Evolutionary conservation across 371 early-diverging fungal species (phyloP), one percentile per base, ranked within the genome.

Genomic region (Mucor mucedo): DNA sequence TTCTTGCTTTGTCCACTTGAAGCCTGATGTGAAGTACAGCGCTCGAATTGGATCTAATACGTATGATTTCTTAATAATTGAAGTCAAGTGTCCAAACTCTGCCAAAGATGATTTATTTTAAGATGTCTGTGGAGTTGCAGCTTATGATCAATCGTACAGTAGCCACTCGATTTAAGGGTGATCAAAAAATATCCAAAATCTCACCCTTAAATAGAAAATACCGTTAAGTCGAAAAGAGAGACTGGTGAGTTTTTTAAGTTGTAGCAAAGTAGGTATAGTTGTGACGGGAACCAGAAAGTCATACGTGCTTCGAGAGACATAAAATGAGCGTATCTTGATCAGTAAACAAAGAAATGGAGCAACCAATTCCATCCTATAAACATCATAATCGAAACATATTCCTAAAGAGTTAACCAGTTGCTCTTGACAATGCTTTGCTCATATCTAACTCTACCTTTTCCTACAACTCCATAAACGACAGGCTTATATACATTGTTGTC

Each of bases 301-400:
- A 30, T 55, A 62, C 47, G 29, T 48, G 49, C 55, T 62, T 62
- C 49, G 33, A 40, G 55, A 55, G 55, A 62, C 21, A 16, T 55
- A 55, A 55, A 62, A 55, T 14, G 62, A 55, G 49, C 55, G 55
- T 62, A 49, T 28, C 49, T 62, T 62, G 1, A 39, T 48, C 16
- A 55, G 13, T 49, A 55, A 48, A 62, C 29, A 62, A 16, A 62
- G 6, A 11, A 55, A 62, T 39, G 62, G 48, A 47, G 55, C 55
- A 49, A 55, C 48, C 21, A 62, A 38, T 62, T 62, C 39, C 55
- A 62, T 62, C 55, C 38, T 62, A 16, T 62, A 62, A 13, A 62
- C 32, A 16, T 62, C 40, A 48, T 39, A 55, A 29, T 55, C 28
- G 8, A 62, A 62, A 41, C 62, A 39, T 62, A 54, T 32, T 62